Evolutionary conservation across 441 rosid species (phyloP), one percentile per base, ranked within the genome.

Genomic region (Gossypium schwendimanii): DNA sequence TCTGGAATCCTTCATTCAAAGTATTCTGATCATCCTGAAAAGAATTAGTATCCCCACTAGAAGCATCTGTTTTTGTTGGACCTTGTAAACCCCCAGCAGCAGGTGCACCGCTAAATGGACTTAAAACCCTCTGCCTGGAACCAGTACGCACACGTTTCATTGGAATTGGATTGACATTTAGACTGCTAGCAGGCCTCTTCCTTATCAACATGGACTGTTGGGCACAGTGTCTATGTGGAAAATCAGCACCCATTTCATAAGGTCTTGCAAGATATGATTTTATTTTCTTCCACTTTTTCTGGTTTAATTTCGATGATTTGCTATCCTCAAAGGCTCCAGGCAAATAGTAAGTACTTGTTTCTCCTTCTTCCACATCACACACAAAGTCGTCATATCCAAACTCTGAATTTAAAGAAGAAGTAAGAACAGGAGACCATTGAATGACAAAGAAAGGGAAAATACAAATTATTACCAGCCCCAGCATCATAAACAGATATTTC

Each of bases 1-100:
- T 76, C 74, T 81, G 85, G 2, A 87, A 87, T 66, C 90, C 97
- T 76, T 93, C 94, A 81, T 84, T 86, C 89, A 91, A 73, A 58
- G 92, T 85, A 85, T 92, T 89, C 85, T 85, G 90, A 72, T 94
- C 98, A 81, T 94, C 98, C 88, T 94, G 99, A 85, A 86, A 89
- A 77, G 96, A 96, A 85, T 76, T 88, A 64, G 98, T 89, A 80
- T 96, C 99, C 76, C 96, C 99, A 84, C 99, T 96, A 69, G 98
- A 96, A 55, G 90, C 97, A 81, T 93, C 98, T 20, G 93, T 87
- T 85, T 82, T 92, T 3, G 80, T 70, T 2, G 92, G 85, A 73
- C 76, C 82, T 77, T 72, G 91, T 64, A 85, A 68, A 64, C 54
- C 80, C 76, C 86, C 91, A 81, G 82, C 54, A 78, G 79, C 81